Evolutionary conservation across 2,329 filamentous ascomycete species (phyloP).

Genomic region (Colletotrichum filicis): DNA sequence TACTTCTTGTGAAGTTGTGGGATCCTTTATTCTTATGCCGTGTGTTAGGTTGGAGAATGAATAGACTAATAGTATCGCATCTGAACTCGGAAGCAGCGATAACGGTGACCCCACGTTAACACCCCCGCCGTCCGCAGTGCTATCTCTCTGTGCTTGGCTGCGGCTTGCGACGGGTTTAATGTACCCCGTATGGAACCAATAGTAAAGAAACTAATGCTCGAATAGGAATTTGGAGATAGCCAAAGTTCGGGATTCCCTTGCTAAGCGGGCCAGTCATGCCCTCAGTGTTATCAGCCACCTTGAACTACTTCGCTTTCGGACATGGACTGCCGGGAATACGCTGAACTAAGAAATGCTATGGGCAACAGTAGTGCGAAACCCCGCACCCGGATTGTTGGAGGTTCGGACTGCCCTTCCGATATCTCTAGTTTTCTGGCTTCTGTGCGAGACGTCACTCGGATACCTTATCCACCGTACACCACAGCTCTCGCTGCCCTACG

Average conservation of each 20-base stretch:
- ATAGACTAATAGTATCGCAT: neutral
- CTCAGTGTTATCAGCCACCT: conserved; percentile 21
- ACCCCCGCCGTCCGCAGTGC: neutral
- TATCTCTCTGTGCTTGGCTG: neutral
- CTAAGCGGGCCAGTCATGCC: conserved; percentile 28
- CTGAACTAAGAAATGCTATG: neutral
- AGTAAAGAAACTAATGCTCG: neutral
- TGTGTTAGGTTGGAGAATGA: no score
- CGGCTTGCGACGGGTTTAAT: neutral
- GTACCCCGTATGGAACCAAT: conserved; percentile 20
- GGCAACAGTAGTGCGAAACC: neutral
- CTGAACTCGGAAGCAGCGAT: neutral
- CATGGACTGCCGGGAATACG: neutral
- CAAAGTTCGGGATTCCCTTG: neutral
- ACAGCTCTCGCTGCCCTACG: neutral
- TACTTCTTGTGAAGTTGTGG: no score
- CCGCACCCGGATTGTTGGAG: conserved; percentile 7
- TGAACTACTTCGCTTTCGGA: neutral
- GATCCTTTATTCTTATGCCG: no score
- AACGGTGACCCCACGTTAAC: neutral
- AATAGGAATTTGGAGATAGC: conserved; percentile 20
- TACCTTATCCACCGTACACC: neutral
- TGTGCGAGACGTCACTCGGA: neutral
- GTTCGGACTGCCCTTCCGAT: neutral
- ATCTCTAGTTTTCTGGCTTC: neutral